Percentiles rank a stretch among this genome's conserved stretches.
Conservation (phyloP, 306 rosid genomes). For the Psophocarpus tetragonolobus region DNA sequence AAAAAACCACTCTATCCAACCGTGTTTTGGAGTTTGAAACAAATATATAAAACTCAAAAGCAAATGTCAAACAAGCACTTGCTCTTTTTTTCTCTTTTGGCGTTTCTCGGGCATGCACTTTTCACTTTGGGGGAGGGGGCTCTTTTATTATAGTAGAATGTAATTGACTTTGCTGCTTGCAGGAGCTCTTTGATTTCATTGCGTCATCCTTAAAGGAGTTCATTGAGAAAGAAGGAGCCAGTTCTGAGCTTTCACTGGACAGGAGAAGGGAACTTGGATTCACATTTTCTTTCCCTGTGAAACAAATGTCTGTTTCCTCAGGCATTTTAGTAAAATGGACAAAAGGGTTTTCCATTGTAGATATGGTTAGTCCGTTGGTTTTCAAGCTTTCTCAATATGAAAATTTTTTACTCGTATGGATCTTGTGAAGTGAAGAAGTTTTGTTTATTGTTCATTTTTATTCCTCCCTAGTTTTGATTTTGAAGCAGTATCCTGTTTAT, state of each 20-base stretch:
- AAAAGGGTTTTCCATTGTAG: conserved; percentile 70
- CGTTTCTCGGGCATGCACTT: not conserved
- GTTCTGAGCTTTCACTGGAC: conserved; percentile 36
- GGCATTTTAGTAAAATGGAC: conserved; percentile 90
- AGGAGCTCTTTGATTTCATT: conserved; percentile 89
- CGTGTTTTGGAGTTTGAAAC: no score
- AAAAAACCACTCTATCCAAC: no score
- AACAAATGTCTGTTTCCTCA: conserved; percentile 68
- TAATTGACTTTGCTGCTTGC: conserved; percentile 35
- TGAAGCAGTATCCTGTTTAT: not conserved
- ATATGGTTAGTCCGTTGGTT: conserved; percentile 66
- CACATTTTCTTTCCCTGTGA: conserved; percentile 91
- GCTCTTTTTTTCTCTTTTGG: not conserved
- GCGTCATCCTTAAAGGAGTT: conserved; percentile 70
- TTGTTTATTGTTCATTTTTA: not conserved
- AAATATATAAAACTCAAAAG: no score
- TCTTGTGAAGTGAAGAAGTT: conserved; percentile 13
- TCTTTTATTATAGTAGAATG: not conserved
- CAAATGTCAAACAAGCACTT: no score
- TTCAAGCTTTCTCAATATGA: not conserved
- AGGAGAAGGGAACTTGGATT: conserved; percentile 78
- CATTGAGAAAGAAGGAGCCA: conserved; percentile 57
- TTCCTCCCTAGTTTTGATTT: not conserved
- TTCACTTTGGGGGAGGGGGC: not conserved
- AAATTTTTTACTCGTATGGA: conserved; percentile 18